phyloP scores from a whole-genome alignment of 73 alveolate species.

The Tetrahymena malaccensis region DNA sequence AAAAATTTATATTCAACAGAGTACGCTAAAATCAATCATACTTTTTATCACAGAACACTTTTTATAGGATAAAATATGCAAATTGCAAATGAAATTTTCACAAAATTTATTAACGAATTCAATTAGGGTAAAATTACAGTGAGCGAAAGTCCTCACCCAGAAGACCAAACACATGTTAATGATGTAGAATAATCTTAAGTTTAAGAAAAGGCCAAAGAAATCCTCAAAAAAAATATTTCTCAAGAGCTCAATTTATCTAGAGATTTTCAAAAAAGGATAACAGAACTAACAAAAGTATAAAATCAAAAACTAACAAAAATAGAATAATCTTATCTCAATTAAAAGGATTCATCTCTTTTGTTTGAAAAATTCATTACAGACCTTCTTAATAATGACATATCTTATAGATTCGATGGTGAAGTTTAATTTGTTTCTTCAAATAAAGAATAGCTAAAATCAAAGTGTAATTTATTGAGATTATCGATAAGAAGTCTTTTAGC shows the following conservation, averaged over 20 bases:
- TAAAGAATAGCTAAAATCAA: background rate
- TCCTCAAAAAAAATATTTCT: background rate
- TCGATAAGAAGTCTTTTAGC: background rate
- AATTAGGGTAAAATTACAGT: background rate
- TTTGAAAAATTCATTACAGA: background rate
- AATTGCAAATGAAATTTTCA: background rate
- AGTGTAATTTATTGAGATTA: background rate
- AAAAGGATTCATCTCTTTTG: background rate
- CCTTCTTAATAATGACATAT: background rate
- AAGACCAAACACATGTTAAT: background rate
- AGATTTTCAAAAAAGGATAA: background rate
- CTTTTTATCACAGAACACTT: background rate
- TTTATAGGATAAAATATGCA: background rate
- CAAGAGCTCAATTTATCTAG: background rate
- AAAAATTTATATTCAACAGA: background rate
- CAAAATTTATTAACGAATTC: background rate
- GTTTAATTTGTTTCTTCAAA: background rate
- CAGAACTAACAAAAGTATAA: background rate
- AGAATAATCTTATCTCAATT: background rate
- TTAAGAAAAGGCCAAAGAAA: background rate
- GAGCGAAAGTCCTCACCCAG: background rate
- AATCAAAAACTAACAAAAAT: background rate
- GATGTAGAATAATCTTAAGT: background rate
- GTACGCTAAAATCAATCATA: background rate
- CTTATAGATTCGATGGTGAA: background rate